Evolutionary conservation across 306 rosid species (phyloP).

Genomic region (Vigna angularis): DNA sequence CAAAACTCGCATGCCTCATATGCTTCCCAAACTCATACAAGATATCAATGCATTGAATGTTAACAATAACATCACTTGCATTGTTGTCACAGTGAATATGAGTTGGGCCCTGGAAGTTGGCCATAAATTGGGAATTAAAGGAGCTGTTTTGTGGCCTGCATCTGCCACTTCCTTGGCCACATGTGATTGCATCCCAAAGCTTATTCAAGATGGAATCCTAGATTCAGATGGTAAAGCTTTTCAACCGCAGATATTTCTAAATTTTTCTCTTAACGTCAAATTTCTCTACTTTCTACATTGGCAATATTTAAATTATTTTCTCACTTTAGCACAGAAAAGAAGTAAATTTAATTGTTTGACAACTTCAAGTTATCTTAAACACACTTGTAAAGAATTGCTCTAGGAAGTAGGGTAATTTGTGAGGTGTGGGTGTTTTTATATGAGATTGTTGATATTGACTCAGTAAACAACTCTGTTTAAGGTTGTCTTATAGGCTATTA

Average conservation of each 20-base stretch:
- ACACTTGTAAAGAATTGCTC: not conserved
- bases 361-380: not conserved
- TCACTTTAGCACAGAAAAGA: not conserved
- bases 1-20: slow-evolving; percentile 38
- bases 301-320: not conserved
- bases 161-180: slow-evolving; percentile 53
- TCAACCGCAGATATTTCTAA: not conserved
- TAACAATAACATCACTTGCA: slow-evolving; percentile 46
- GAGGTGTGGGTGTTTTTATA: slow-evolving; percentile 1
- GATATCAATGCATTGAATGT: slow-evolving; percentile 33
- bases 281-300: not conserved
- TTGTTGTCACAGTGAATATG: slow-evolving; percentile 52
- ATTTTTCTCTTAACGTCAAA: not conserved
- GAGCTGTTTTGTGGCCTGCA: slow-evolving; percentile 56
- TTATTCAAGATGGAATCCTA: slow-evolving; percentile 53
- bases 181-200: slow-evolving; percentile 39
- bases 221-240: slow-evolving; percentile 36
- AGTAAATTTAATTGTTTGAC: not conserved
- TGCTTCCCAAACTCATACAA: slow-evolving; percentile 55
- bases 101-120: slow-evolving; percentile 59
- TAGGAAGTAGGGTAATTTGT: not conserved
- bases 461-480: no score
- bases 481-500: no score
- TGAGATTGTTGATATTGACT: not conserved
- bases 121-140: slow-evolving; percentile 47